phyloP scores from a whole-genome alignment of 179 eudicot species.

The Pouteria campechiana region DNA sequence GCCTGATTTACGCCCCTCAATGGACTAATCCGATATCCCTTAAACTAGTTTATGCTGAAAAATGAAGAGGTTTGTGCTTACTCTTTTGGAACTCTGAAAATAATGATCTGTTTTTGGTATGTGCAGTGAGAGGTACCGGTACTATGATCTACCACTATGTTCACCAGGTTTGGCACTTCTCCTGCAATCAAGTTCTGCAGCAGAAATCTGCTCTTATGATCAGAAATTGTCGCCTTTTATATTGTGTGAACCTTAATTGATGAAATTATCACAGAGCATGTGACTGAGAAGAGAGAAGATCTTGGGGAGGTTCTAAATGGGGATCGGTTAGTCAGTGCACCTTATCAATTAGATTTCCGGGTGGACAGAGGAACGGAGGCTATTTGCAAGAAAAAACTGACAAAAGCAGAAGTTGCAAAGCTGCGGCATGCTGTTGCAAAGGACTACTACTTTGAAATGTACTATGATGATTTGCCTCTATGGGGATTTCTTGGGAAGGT shows the following conservation, averaged over 20 bases:
- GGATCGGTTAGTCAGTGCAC: constrained; percentile 17
- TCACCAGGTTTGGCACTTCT: constrained; percentile 9
- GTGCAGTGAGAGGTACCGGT: constrained; percentile 25
- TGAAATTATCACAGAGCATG: constrained; percentile 3
- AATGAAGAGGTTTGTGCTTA: no score
- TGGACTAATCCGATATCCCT: no score
- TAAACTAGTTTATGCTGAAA: no score
- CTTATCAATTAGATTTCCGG: constrained; percentile 12
- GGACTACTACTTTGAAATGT: constrained; percentile 19
- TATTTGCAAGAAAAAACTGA: constrained; percentile 10
- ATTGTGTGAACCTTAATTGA: no score
- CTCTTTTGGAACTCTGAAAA: no score
- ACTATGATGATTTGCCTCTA: constrained; percentile 19
- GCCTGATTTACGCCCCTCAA: no score
- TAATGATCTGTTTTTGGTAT: not conserved
- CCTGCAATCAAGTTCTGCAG: not conserved
- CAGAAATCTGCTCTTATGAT: no score
- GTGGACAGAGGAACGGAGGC: constrained; percentile 9
- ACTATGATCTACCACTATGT: constrained; percentile 22
- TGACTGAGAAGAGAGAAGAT: constrained; percentile 17
- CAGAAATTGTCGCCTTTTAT: no score
- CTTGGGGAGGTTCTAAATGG: constrained; percentile 20
- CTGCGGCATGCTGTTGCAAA: constrained; percentile 11
- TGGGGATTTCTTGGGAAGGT: constrained; percentile 22
- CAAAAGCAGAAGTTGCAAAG: constrained; percentile 11